A percentile compares a stretch with the other conserved stretches of the same genome.
Conservation (phyloP, 2,329 filamentous ascomycete genomes). For the Fusarium anguioides region DNA sequence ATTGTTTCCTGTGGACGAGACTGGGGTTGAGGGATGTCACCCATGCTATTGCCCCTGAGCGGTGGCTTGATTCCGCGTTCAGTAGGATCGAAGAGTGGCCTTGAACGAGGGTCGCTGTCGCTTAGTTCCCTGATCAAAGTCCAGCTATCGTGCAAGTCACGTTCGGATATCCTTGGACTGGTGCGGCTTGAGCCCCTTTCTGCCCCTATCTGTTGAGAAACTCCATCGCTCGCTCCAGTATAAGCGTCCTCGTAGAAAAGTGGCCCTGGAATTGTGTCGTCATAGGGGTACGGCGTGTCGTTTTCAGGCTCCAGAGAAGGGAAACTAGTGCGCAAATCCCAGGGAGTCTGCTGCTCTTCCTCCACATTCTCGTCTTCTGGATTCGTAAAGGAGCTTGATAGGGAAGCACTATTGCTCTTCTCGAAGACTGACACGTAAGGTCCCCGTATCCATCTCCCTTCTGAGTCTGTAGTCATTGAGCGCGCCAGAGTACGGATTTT, state of each 20-base stretch:
- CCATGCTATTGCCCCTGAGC: background rate
- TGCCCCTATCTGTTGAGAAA: background rate
- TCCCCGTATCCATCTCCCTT: constrained; percentile 19
- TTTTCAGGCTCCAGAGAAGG: constrained; percentile 20
- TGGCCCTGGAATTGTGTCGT: constrained; percentile 31
- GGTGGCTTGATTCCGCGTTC: background rate
- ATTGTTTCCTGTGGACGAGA: background rate
- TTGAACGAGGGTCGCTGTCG: background rate
- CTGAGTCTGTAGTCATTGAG: constrained; percentile 29
- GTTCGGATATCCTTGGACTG: constrained; percentile 6
- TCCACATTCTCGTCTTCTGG: constrained; percentile 15
- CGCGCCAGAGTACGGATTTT: constrained; percentile 26
- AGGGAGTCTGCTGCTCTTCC: constrained; percentile 1
- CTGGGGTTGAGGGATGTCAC: background rate
- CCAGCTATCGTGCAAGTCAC: background rate
- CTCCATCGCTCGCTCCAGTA: background rate
- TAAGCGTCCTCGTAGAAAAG: constrained; percentile 15
- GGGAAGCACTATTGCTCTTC: constrained; percentile 37
- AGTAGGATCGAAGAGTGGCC: background rate
- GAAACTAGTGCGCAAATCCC: constrained; percentile 25
- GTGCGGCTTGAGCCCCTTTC: constrained; percentile 1
- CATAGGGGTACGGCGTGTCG: constrained; percentile 37
- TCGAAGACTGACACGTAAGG: constrained; percentile 43
- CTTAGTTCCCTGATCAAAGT: background rate
- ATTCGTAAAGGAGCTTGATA: constrained; percentile 29